Evolutionary conservation across 2,329 filamentous ascomycete species (phyloP), one percentile per base, ranked within the genome.

Genomic region (Ophiostoma himal-ulmi): DNA sequence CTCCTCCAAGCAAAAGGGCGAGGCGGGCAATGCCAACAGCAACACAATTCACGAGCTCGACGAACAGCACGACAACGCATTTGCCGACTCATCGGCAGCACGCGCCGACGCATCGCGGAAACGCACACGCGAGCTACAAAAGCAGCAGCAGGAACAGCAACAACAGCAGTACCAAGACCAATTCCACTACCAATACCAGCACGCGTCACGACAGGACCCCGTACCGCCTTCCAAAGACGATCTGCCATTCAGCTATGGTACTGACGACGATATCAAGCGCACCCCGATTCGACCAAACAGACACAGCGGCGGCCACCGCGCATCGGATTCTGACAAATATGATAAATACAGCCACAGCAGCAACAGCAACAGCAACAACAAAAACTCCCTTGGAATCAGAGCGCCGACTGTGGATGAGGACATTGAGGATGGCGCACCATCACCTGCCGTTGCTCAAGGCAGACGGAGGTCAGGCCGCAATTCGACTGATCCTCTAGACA

Each of bases 381-480:
- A 37, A 2, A 13, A 39, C n/a, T 13, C 34, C 7, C 62, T 65
- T 11, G 34, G 30, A 13, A 65, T 65, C 20, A 22, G 34, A 22
- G 34, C 62, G 0, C 62, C 62, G 30, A 39, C 48, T n/a, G 44
- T 78, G 34, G 76, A 79, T 10, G 78, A 81, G 22, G 77, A 80
- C 11, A 68, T 81, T 2, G 86, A 91, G 30, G 89, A 91, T 22
- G 88, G 88, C 17, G 91, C 91, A 0, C 90, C 91, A 1, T 90
- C 87, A 22, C 90, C 91, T 0, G 84, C 89, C 0, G 84, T 93
- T 8, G 84, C 88, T 20, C 90, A 90, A 73, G 84, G 88, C 14
- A 77, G 82, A 66, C 83, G 82, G 68, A 80, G 80, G 52, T 85
- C 85, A 0, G 82, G 82, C 8, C 82, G 81, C n/a, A 78, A 78